phyloP scores from a whole-genome alignment of 345 rosid species.

The Aethionema arabicum region DNA sequence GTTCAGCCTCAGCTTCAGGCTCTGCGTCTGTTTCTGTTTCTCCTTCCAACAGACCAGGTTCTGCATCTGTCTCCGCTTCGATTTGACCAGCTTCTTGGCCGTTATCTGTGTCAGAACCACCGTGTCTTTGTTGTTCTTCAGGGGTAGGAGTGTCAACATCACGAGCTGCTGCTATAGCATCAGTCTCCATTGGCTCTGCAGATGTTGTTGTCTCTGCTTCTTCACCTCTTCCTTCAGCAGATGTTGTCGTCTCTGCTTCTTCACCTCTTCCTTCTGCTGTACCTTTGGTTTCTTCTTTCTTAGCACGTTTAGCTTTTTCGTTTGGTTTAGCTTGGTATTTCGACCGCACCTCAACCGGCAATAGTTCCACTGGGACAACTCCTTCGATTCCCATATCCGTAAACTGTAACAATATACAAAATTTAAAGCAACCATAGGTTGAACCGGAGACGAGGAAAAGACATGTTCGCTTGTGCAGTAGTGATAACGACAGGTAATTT shows the following conservation, averaged over 20 bases:
- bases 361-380: slow-evolving; percentile 87
- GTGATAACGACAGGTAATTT: too few relatives aligned
- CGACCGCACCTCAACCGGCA: slow-evolving; percentile 71
- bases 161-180: slow-evolving; percentile 36
- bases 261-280: slow-evolving; percentile 66
- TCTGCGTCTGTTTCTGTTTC: slow-evolving; percentile 83
- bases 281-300: slow-evolving; percentile 74
- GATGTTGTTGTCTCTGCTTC: slow-evolving; percentile 46
- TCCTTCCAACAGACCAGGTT: slow-evolving; percentile 43
- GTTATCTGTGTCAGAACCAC: slow-evolving; percentile 61
- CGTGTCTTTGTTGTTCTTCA: slow-evolving; percentile 73
- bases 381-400: slow-evolving; percentile 94
- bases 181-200: slow-evolving; percentile 61
- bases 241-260: slow-evolving; percentile 45
- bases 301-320: slow-evolving; percentile 86
- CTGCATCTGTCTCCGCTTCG: slow-evolving; percentile 79
- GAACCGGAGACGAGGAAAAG: not conserved
- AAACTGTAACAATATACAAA: slow-evolving; percentile 55
- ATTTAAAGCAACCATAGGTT: not conserved
- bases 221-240: slow-evolving; percentile 50
- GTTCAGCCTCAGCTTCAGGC: slow-evolving; percentile 44
- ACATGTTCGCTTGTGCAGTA: too few relatives aligned
- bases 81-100: slow-evolving; percentile 79
- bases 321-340: slow-evolving; percentile 85
- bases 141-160: slow-evolving; percentile 56